Conservation (phyloP, 106 monocot species). For the Allium fistulosum region DNA sequence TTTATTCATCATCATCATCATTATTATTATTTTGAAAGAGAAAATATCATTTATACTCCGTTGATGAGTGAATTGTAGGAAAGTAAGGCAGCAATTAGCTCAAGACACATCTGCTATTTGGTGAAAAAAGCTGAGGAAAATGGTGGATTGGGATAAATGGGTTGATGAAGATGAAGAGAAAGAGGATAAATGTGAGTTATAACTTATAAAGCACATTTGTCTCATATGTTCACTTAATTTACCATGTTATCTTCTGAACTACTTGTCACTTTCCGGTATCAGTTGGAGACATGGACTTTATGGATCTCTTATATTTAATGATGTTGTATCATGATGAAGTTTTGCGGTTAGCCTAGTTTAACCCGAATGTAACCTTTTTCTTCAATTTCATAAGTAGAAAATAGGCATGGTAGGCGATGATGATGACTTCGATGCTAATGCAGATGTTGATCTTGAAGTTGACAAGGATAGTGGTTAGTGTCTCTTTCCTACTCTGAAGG, state of each 20-base stretch:
- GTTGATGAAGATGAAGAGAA: slow-evolving; percentile 78
- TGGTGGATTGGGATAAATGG: slow-evolving; percentile 99
- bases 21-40: too few species aligned
- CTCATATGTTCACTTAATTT: background rate
- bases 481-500: background rate
- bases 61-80: slow-evolving; percentile 22
- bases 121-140: slow-evolving; percentile 59
- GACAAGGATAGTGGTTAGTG: slow-evolving; percentile 17
- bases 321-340: too few species aligned
- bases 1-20: too few species aligned
- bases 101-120: slow-evolving; percentile 46
- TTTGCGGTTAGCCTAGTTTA: background rate
- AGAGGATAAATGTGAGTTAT: slow-evolving; percentile 24
- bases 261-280: background rate
- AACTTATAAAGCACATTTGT: background rate
- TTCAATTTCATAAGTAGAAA: slow-evolving; percentile 26
- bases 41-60: too few species aligned
- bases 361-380: background rate
- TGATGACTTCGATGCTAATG: slow-evolving; percentile 27
- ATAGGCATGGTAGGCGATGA: slow-evolving; percentile 37
- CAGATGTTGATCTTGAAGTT: background rate
- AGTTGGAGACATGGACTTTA: slow-evolving; percentile 48
- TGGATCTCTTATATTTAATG: slow-evolving; percentile 64
- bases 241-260: background rate
- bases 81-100: slow-evolving; percentile 44